Base-by-base conservation (phyloP, 306 rosid species). In the Chamaecrista fasciculata region DNA sequence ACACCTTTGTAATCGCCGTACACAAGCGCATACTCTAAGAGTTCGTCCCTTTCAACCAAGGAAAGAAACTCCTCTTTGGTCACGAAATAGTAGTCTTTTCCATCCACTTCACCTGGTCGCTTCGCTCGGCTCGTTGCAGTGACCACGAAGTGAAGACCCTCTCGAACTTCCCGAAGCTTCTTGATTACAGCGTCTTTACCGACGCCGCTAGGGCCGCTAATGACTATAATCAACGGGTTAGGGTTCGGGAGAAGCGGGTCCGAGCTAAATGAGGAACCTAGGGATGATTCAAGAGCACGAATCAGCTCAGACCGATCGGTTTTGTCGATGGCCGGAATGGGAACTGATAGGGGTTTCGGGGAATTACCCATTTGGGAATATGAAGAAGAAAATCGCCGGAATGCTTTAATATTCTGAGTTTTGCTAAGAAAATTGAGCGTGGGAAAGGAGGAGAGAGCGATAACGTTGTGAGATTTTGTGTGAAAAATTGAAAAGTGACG, bases 1-100 rank as follows among this genome's bases (percentile, higher is more conserved):
- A 94, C 86, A 1, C 99, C 99, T 70, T 94, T 94, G 8, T 91
- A 91, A 72, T 94, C 99, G 0, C 99, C 99, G 34, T 94, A 94
- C 0, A 94, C 99, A 5, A 91, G 76, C 0, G 99, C 99, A 23
- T 94, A 82, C 56, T 94, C 99, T 29, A 94, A 67, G 9, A 94
- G 84, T 84, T 94, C 97, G 2, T 85, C 81, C n/a, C 56, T 59
- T 1, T 84, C 76, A 0, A 87, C 86, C 92, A 91, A 82, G 6
- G 72, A 23, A 0, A 94, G 46, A 33, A 94, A 94, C 34, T 94
- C 92, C 0, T 91, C 95, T 48, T 91, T 91, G 5, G 81, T 60
- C 18, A 91, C 90, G 65, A 94, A 94, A 51, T 66, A 47, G 47
- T 94, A 94, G 63, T 94, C 99, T 44, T 76, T 36, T 0, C 97